phyloP scores from a whole-genome alignment of 2,329 filamentous ascomycete species.

The Hypoxylon sp. region DNA sequence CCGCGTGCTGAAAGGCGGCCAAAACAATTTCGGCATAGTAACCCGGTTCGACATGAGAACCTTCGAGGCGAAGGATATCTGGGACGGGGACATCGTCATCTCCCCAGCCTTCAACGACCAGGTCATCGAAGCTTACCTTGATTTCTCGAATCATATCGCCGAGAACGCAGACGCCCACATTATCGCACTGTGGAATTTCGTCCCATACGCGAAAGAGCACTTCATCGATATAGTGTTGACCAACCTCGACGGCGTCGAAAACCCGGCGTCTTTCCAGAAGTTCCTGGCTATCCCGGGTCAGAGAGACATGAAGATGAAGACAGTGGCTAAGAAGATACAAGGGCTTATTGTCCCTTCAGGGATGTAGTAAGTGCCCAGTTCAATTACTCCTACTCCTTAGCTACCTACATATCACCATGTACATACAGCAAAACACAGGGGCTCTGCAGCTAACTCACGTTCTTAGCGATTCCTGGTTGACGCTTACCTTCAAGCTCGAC shows the following conservation, averaged over 20 bases:
- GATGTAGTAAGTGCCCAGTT: slow-evolving; percentile 34
- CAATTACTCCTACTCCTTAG: too few relatives aligned
- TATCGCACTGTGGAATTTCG: slow-evolving; percentile 26
- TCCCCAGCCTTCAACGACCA: slow-evolving; percentile 7
- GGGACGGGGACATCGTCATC: slow-evolving; percentile 22
- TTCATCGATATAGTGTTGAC: slow-evolving; percentile 35
- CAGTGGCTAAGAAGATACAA: slow-evolving; percentile 29
- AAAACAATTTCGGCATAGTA: slow-evolving; percentile 36
- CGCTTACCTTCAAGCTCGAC: slow-evolving; percentile 41
- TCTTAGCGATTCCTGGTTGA: slow-evolving; percentile 37
- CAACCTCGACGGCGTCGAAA: slow-evolving; percentile 34
- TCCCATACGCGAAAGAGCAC: slow-evolving; percentile 20
- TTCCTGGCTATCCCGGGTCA: slow-evolving; percentile 35
- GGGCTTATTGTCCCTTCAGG: slow-evolving; percentile 32
- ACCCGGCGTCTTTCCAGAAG: slow-evolving; percentile 26
- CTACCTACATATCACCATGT: too few relatives aligned
- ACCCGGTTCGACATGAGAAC: slow-evolving; percentile 36
- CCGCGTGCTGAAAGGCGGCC: slow-evolving; percentile 31
- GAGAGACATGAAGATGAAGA: slow-evolving; percentile 26
- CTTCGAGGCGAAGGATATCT: slow-evolving; percentile 27
- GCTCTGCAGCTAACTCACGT: slow-evolving; percentile 16
- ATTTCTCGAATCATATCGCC: slow-evolving; percentile 27
- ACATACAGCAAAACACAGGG: background rate
- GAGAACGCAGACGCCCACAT: slow-evolving; percentile 28
- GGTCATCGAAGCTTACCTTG: slow-evolving; percentile 32